Conservation (phyloP, 345 rosid genomes). For the Salix caprea region DNA sequence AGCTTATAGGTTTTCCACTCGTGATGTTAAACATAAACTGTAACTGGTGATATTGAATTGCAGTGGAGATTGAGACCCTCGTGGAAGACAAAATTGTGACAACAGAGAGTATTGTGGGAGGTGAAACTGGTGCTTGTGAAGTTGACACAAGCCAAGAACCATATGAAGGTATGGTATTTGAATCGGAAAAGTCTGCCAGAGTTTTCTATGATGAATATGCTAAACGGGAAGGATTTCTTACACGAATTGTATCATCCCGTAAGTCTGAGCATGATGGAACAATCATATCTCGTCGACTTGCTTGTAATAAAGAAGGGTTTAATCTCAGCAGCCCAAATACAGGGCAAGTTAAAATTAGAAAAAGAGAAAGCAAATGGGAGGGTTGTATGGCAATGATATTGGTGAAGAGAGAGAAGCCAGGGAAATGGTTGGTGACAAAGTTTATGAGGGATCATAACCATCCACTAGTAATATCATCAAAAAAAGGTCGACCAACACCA, state of each 20-base stretch:
- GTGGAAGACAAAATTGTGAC: conserved; percentile 37
- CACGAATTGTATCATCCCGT: conserved; percentile 92
- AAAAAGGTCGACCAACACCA: conserved; percentile 71
- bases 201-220: conserved; percentile 83
- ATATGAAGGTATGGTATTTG: conserved; percentile 76
- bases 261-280: conserved; percentile 87
- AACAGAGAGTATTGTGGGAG: conserved; percentile 35
- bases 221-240: conserved; percentile 65
- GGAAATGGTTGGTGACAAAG: conserved; percentile 82
- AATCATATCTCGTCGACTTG: conserved; percentile 80
- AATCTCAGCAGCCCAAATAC: conserved; percentile 54
- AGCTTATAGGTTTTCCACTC: too few species aligned
- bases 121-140: conserved; percentile 17
- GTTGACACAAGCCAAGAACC: conserved; percentile 39
- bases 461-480: conserved; percentile 64
- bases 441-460: conserved; percentile 84
- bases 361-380: conserved; percentile 72
- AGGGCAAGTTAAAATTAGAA: conserved; percentile 67
- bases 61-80: conserved; percentile 37
- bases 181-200: conserved; percentile 82
- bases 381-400: conserved; percentile 91
- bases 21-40: background rate
- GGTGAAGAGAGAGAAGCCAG: conserved; percentile 63
- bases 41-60: conserved; percentile 14
- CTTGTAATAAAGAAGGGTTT: conserved; percentile 89